Conservation (phyloP, 805 yeast genomes). For the Monosporozyma unispora region DNA sequence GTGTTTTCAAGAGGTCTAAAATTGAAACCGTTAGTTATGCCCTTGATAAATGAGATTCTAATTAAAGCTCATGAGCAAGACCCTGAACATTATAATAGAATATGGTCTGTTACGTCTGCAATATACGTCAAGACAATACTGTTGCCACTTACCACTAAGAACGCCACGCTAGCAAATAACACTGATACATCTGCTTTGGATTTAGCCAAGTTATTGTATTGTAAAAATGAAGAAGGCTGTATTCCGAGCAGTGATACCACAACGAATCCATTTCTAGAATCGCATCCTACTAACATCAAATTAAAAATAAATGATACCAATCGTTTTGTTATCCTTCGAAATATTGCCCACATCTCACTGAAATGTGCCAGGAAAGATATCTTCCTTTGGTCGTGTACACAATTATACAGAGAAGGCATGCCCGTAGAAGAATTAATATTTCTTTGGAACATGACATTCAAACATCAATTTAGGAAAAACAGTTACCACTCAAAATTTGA, state of each 20-base stretch:
- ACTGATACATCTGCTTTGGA: slow-evolving; percentile 7
- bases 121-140: slow-evolving; percentile 17
- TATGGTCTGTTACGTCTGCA: slow-evolving; percentile 22
- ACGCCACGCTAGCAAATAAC: background rate
- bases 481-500: slow-evolving; percentile 2
- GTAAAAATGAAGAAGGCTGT: slow-evolving; percentile 4
- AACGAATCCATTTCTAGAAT: slow-evolving; percentile 17
- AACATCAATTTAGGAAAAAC: slow-evolving; percentile 15
- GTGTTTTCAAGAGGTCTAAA: slow-evolving; percentile 4
- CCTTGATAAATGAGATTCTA: slow-evolving; percentile 11
- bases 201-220: slow-evolving; percentile 17
- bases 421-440: slow-evolving; percentile 16
- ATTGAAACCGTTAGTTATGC: slow-evolving; percentile 7
- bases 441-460: slow-evolving; percentile 20
- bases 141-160: background rate
- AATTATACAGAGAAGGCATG: slow-evolving; percentile 17
- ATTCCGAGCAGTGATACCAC: slow-evolving; percentile 1
- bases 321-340: slow-evolving; percentile 17
- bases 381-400: slow-evolving; percentile 22
- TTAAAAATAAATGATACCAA: slow-evolving; percentile 18
- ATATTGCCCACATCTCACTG: slow-evolving; percentile 18
- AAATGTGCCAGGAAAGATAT: slow-evolving; percentile 14
- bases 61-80: slow-evolving; percentile 17
- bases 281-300: slow-evolving; percentile 12
- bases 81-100: slow-evolving; percentile 12